Conservation (phyloP, 1,284 basidiomycete species). For the Chalciporus piperatoides region DNA sequence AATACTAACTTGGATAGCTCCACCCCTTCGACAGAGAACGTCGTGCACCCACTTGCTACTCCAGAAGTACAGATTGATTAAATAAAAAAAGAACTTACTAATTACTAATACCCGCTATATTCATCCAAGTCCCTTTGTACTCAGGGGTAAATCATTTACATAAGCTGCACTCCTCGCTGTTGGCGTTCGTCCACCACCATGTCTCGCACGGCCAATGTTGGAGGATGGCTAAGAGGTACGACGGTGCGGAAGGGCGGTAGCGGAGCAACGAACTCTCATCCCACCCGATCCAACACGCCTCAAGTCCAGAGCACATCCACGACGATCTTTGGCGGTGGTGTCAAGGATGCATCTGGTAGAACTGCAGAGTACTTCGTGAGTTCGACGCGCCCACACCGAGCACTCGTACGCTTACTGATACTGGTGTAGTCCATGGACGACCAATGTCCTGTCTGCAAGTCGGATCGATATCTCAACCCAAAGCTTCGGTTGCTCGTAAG, state of each 20-base stretch:
- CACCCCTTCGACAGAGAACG: no score
- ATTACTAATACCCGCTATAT: no score
- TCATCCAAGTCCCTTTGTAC: background rate
- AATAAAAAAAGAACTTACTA: no score
- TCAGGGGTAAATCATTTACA: conserved; percentile 8
- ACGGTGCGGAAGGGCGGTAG: conserved; percentile 63
- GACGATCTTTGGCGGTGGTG: conserved; percentile 71
- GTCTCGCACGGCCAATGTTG: conserved; percentile 30
- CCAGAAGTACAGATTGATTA: no score
- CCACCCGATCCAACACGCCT: conserved; percentile 59
- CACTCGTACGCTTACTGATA: conserved; percentile 10
- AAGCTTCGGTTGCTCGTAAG: conserved; percentile 92
- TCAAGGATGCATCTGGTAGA: conserved; percentile 78
- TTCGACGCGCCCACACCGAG: conserved; percentile 11
- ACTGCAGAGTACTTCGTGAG: conserved; percentile 74
- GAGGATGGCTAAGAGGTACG: conserved; percentile 66
- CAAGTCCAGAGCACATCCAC: conserved; percentile 67
- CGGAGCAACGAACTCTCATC: conserved; percentile 42
- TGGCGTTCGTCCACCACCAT: conserved; percentile 7
- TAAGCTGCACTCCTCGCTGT: conserved; percentile 9
- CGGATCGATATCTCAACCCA: conserved; percentile 93
- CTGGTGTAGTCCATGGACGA: conserved; percentile 78
- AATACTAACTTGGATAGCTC: no score
- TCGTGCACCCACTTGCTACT: no score
- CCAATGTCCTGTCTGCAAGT: conserved; percentile 96